A percentile compares a stretch with the other conserved stretches of the same genome.
Conservation (phyloP, 208 protist species). For the Wallacemonas sp. region DNA sequence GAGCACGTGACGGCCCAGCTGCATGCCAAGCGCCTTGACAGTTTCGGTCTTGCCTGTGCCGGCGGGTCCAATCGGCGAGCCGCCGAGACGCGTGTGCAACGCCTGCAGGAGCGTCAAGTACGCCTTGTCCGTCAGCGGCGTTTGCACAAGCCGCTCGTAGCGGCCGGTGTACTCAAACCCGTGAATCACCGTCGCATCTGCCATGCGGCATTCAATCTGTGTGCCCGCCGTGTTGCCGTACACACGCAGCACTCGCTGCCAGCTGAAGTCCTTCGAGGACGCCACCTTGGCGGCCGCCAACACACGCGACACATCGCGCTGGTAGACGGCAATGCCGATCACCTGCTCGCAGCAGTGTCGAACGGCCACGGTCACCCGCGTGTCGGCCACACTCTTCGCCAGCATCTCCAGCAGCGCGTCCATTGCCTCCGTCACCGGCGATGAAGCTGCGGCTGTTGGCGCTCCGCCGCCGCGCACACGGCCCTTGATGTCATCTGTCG, state of each 20-base stretch:
- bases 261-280: constrained; percentile 93
- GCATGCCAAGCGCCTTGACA: constrained; percentile 98
- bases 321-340: constrained; percentile 98
- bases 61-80: constrained; percentile 97
- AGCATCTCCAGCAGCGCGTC: constrained; percentile 86
- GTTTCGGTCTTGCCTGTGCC: constrained; percentile 99
- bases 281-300: constrained; percentile 52
- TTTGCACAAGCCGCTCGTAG: constrained; percentile 97
- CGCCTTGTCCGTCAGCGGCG: constrained; percentile 98
- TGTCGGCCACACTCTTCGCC: constrained; percentile 48
- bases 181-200: constrained; percentile 96
- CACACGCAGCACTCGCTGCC: constrained; percentile 96
- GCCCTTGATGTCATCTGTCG: background rate
- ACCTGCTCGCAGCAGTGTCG: constrained; percentile 96
- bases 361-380: constrained; percentile 18
- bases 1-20: constrained; percentile 97
- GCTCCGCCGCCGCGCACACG: background rate
- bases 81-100: constrained; percentile 96
- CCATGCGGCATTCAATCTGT: constrained; percentile 93
- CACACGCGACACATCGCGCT: constrained; percentile 92
- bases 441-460: constrained; percentile 6
- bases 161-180: constrained; percentile 99
- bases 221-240: constrained; percentile 59
- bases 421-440: constrained; percentile 52
- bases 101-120: constrained; percentile 99